phyloP scores from a whole-genome alignment of 306 rosid species.

The Bauhinia variegata region DNA sequence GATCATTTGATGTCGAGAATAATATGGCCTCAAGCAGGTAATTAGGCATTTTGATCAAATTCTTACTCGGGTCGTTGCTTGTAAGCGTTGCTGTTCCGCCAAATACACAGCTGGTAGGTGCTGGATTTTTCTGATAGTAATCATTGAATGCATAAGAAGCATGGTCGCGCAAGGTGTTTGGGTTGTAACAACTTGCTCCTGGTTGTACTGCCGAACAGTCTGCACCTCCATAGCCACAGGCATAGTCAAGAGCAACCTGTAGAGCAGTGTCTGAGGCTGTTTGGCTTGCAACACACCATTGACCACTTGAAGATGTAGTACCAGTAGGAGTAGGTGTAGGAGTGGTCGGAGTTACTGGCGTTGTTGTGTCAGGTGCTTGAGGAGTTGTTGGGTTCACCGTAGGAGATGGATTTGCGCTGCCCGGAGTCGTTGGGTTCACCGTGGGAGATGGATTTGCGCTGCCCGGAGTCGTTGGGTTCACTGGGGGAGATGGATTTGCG shows the following conservation, averaged over 20 bases:
- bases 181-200: constrained; percentile 76
- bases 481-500: constrained; percentile 55
- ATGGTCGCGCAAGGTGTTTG: constrained; percentile 69
- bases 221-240: constrained; percentile 88
- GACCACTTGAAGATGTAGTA: constrained; percentile 59
- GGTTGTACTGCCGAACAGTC: constrained; percentile 75
- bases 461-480: too few relatives aligned
- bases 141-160: constrained; percentile 92
- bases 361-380: constrained; percentile 47
- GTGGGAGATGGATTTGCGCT: too few relatives aligned
- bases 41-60: constrained; percentile 10
- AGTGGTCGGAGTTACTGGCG: constrained; percentile 37
- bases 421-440: too few relatives aligned
- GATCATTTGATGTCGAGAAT: not conserved
- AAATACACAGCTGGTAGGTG: constrained; percentile 77
- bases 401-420: too few relatives aligned
- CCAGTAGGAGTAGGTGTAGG: too few relatives aligned
- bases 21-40: constrained; percentile 2
- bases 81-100: constrained; percentile 75
- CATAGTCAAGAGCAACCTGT: constrained; percentile 92
- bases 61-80: constrained; percentile 89
- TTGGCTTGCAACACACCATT: constrained; percentile 83
- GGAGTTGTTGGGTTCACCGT: constrained; percentile 51
- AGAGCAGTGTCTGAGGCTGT: constrained; percentile 70
- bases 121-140: constrained; percentile 85